These are phyloP conservation scores for Podospora pseudocomata DNA, from an alignment of 495 filamentous ascomycete genomes.

Conservation along the genomic window DNA sequence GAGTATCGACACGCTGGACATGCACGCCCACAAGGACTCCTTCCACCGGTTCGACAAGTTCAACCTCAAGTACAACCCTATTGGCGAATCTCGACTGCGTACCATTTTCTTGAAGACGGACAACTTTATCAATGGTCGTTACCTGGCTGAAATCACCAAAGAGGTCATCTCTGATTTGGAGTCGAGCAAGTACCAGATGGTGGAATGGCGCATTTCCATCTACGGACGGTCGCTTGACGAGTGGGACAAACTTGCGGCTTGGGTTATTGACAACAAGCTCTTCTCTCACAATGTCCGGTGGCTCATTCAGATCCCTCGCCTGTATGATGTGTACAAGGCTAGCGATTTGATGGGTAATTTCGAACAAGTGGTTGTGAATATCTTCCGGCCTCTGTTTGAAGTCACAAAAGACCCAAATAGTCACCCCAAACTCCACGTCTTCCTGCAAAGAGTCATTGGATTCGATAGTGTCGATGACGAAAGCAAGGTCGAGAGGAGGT, in stretches of 20 bases:
- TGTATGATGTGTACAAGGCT: constrained; percentile 94
- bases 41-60: constrained; percentile 99
- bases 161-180: constrained; percentile 98
- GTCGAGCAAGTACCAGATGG: constrained; percentile 99
- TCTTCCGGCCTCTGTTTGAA: constrained; percentile 93
- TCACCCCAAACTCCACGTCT: constrained; percentile 91
- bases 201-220: constrained; percentile 96
- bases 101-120: constrained; percentile 98
- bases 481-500: constrained; percentile 87
- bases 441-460: constrained; percentile 90
- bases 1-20: constrained; percentile 97
- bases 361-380: constrained; percentile 84
- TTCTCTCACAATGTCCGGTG: constrained; percentile 97
- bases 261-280: constrained; percentile 98
- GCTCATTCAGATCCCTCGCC: constrained; percentile 90
- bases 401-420: constrained; percentile 81
- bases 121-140: constrained; percentile 93
- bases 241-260: constrained; percentile 96
- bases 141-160: constrained; percentile 94
- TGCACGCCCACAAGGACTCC: constrained; percentile 98
- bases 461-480: constrained; percentile 98
- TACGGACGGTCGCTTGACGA: constrained; percentile 89
- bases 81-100: constrained; percentile 89
- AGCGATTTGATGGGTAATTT: constrained; percentile 81
- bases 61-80: constrained; percentile 97